These are phyloP conservation scores for Streptanthus diversifolius DNA, from an alignment of 345 rosid genomes.

Conservation along the genomic window DNA sequence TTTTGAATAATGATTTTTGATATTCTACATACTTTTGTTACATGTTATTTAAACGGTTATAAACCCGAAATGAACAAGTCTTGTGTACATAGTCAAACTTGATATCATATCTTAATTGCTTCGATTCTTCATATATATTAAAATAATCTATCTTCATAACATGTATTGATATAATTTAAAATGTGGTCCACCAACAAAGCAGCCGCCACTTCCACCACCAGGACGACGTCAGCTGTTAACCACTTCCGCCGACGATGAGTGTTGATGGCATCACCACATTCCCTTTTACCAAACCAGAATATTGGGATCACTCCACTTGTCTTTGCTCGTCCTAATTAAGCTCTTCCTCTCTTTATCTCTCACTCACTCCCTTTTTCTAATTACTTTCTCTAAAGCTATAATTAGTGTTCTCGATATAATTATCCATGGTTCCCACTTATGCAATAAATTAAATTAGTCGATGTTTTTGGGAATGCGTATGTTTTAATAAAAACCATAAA, in stretches of 20 bases:
- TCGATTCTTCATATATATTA: background rate
- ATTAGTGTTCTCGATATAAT: constrained; percentile 31
- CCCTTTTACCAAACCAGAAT: constrained; percentile 25
- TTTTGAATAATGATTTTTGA: background rate
- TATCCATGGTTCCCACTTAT: constrained; percentile 28
- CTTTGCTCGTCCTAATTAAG: constrained; percentile 23
- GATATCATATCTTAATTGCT: background rate
- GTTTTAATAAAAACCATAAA: background rate
- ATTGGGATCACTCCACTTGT: constrained; percentile 13
- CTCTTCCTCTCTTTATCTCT: constrained; percentile 3
- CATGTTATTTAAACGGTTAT: background rate
- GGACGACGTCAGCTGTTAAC: background rate
- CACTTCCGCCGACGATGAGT: constrained; percentile 3
- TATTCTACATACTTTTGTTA: background rate
- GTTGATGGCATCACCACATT: background rate
- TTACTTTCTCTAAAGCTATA: constrained; percentile 38
- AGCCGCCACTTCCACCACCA: constrained; percentile 32
- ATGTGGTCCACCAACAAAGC: constrained; percentile 12
- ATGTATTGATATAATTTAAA: background rate
- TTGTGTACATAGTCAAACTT: background rate
- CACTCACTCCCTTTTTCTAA: constrained; percentile 1
- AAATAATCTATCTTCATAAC: background rate
- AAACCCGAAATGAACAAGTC: background rate
- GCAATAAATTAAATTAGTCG: background rate
- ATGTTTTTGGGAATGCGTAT: constrained; percentile 12